A percentile compares a stretch with the other conserved stretches of the same genome.
These are phyloP conservation scores for Ustilago nuda DNA, from an alignment of 1,284 basidiomycete species.

Conservation along the genomic window DNA sequence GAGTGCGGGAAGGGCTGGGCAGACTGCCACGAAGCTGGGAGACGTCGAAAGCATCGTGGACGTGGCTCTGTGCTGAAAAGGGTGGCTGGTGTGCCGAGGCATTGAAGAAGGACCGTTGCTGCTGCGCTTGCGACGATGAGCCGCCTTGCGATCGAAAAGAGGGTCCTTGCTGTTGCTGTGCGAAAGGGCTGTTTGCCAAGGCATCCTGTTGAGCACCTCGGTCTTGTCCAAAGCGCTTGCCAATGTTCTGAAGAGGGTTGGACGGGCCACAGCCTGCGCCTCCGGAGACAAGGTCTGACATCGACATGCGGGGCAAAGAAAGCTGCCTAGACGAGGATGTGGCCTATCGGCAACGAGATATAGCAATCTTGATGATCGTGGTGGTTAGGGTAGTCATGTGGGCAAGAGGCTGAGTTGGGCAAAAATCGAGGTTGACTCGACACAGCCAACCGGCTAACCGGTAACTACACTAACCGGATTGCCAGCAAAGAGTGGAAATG, in stretches of 20 bases:
- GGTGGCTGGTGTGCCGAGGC: slow-evolving; percentile 24
- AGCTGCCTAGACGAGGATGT: background rate
- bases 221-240: slow-evolving; percentile 67
- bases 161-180: slow-evolving; percentile 14
- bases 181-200: slow-evolving; percentile 12
- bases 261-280: slow-evolving; percentile 66
- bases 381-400: background rate
- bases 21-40: slow-evolving; percentile 54
- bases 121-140: slow-evolving; percentile 29
- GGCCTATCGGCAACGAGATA: background rate
- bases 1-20: slow-evolving; percentile 34
- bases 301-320: slow-evolving; percentile 44
- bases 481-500: no score
- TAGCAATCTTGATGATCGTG: background rate
- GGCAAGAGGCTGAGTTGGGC: slow-evolving; percentile 8
- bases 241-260: slow-evolving; percentile 65
- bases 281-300: slow-evolving; percentile 65
- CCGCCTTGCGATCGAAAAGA: slow-evolving; percentile 33
- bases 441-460: slow-evolving; percentile 6
- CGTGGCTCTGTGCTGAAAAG: slow-evolving; percentile 13
- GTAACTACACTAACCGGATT: background rate
- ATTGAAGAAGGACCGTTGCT: slow-evolving; percentile 50
- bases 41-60: slow-evolving; percentile 53
- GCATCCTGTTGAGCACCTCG: slow-evolving; percentile 60
- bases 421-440: background rate